Evolutionary conservation across 768 basidiomycete species (phyloP), one percentile per base, ranked within the genome.

Genomic region (Steccherinum ochraceum): DNA sequence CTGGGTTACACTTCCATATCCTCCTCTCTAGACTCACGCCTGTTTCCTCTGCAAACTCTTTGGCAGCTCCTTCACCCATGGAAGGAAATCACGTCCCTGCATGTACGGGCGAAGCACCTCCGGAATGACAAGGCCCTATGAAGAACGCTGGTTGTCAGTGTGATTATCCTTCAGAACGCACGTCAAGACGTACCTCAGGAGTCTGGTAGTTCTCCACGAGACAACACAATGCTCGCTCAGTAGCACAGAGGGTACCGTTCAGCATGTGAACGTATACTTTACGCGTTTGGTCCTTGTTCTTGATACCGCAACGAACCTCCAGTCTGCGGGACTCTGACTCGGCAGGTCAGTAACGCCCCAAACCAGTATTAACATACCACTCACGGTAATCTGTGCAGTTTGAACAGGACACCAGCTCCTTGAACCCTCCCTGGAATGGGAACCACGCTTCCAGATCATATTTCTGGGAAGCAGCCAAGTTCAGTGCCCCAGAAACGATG

Each of bases 331-430:
- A 86, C 77, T 99, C 95, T 98, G 65, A 19, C 21, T 12, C 52
- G 12, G 45, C n/a, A 39, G 53, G 25, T 18, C 44, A 49, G 19
- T 10, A 20, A 50, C n/a, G n/a, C n/a, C 46, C 1, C 19, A 10
- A 45, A 7, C 41, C 12, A 3, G 26, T 12, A 4, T 5, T 19
- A 49, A 5, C 3, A 2, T 11, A 13, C 5, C 5, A 80, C 91
- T 71, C 64, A 98, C 95, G 96, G 69, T 99, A 98, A 67, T 98
- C 96, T 19, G 95, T 97, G 72, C 96, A 99, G 67, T 99, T 99
- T 64, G 91, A 93, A 67, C 93, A 94, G 58, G 90, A 93, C 30
- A 98, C 96, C 40, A 99, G 74, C 74, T 99, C 96, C 76, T 98
- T 99, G 75, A 94, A 93, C 47, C 77, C 84, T 46, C 83, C 84